Percentiles rank a stretch among this genome's conserved stretches.
Evolutionary conservation across 2,329 filamentous ascomycete genomes (phyloP).

Genomic region (Ceratocystis cacaofunesta): DNA sequence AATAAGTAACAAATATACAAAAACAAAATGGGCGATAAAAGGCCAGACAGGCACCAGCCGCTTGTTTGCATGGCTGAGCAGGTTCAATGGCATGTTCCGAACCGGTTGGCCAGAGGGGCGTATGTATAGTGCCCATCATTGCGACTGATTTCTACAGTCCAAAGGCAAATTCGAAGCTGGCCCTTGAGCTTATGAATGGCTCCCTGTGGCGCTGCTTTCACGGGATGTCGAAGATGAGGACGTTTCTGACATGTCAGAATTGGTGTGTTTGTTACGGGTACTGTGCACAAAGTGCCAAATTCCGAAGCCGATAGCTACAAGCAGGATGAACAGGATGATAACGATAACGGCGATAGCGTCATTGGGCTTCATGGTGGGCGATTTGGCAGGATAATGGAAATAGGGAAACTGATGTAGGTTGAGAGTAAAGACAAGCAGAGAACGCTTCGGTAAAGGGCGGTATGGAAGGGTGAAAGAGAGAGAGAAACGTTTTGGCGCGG

Average conservation of each 20-base stretch:
- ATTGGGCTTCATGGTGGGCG: constrained; percentile 38
- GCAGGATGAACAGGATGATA: constrained; percentile 49
- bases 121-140: background rate
- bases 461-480: background rate
- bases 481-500: background rate
- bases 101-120: background rate
- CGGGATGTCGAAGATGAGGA: constrained; percentile 7
- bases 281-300: constrained; percentile 47
- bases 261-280: constrained; percentile 25
- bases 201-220: background rate
- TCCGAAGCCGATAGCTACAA: constrained; percentile 46
- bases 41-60: background rate
- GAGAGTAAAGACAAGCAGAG: background rate
- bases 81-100: background rate
- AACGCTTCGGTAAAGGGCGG: background rate
- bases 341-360: constrained; percentile 54
- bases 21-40: background rate
- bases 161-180: background rate
- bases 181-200: background rate
- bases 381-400: background rate
- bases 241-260: background rate
- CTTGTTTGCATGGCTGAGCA: too few relatives aligned
- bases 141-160: background rate
- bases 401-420: background rate
- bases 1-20: constrained; percentile 3